Evolutionary conservation across 805 yeast genomes (phyloP).

Genomic region (Candida piceae): DNA sequence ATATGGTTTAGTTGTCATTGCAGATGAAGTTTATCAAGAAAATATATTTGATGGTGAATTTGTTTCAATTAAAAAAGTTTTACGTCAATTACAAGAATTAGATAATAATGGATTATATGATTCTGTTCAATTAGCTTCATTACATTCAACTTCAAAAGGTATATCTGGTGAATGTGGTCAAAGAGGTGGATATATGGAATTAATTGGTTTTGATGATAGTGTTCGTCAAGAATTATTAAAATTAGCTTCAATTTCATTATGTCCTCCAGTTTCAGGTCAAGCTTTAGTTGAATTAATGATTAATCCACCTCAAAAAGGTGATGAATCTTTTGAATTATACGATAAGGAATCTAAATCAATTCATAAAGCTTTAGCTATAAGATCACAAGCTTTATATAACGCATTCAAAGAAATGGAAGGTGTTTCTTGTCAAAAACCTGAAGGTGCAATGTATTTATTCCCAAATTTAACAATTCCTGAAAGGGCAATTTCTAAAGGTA

Average conservation of each 20-base stretch:
- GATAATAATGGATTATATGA: constrained; percentile 51
- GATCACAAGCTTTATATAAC: constrained; percentile 60
- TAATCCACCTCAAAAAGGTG: constrained; percentile 81
- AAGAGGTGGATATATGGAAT: constrained; percentile 98
- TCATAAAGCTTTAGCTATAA: constrained; percentile 52
- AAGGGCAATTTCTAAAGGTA: constrained; percentile 59
- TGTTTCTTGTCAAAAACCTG: constrained; percentile 80
- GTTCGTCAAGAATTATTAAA: constrained; percentile 71
- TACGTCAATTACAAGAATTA: constrained; percentile 53
- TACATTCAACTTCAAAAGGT: constrained; percentile 98
- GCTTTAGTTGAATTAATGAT: constrained; percentile 90
- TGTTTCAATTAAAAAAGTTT: constrained; percentile 76
- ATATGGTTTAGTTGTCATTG: constrained; percentile 79
- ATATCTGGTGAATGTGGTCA: constrained; percentile 99
- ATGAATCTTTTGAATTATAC: constrained; percentile 66
- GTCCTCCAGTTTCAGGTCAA: constrained; percentile 95
- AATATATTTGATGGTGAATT: constrained; percentile 82
- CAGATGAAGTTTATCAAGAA: constrained; percentile 98
- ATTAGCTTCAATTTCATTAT: constrained; percentile 83
- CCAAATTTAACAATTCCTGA: constrained; percentile 69
- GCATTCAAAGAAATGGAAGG: constrained; percentile 79
- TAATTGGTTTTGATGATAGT: constrained; percentile 71
- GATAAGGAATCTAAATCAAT: constrained; percentile 56
- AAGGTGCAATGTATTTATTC: constrained; percentile 97
- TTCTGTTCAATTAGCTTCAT: constrained; percentile 81